Evolutionary conservation across 768 basidiomycete genomes (phyloP), one percentile per base, ranked within the genome.

Genomic region (Pleurotus platypus): DNA sequence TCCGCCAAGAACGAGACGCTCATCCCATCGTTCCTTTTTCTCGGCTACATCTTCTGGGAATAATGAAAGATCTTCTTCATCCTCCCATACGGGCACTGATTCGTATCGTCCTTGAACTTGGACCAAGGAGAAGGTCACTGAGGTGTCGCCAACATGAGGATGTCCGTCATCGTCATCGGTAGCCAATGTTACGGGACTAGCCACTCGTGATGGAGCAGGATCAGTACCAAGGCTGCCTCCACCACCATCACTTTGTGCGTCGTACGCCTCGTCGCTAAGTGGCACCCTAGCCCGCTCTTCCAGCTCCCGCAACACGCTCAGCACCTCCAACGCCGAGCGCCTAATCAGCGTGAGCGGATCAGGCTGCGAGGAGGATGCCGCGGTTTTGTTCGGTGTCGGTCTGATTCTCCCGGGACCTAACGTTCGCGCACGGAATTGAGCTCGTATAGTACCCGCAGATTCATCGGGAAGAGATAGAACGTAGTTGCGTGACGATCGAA

Each of bases 401-500:
- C 53, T 55, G 9, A 39, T 38, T 24, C 46, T 22, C 15, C 26
- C 51, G 18, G 51, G 51, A 20, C 51, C 51, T 24, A 77, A 76
- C 50, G 70, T 75, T 20, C 75, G 78, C 46, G 80, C 81, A 38
- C 86, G 79, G 70, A 85, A 90, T 20, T 86, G 74, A 46, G 77
- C 74, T 39, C 77, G 78, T 64, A 80, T 76, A 1, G 81, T 78
- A 7, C 75, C 81, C 13, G 82, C 75, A 1, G 79, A 81, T 57
- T 92, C 89, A 64, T 92, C 86, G 0, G 92, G 92, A 12, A 94
- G 81, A 0, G 89, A 84, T 30, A 94, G 75, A 16, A 94, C 73
- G 68, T 94, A 94, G 67, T 91, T 91, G 11, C 93, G 82, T 30
- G 92, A 88, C 12, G 87, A 86, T 35, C 94, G 84, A 47, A 97